Percentiles rank a stretch among this genome's conserved stretches.
Evolutionary conservation across 2,329 filamentous ascomycete genomes (phyloP).

Genomic region (Gaeumannomyces sp.): DNA sequence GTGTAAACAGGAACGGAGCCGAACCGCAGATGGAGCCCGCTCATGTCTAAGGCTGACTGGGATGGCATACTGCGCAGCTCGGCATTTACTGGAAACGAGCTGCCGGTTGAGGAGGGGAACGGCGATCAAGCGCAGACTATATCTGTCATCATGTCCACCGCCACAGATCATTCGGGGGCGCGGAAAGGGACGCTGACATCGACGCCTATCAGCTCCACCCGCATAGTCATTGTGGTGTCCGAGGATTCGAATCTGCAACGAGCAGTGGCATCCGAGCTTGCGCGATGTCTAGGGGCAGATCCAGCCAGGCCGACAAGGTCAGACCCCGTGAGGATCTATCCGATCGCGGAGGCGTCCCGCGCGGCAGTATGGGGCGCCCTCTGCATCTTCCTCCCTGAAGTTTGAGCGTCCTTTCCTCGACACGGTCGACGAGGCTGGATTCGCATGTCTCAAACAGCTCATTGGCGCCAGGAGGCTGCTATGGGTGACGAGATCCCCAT

Average conservation of each 20-base stretch:
- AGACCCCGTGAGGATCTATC: not conserved
- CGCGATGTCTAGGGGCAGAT: not conserved
- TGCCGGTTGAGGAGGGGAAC: not conserved
- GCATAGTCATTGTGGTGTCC: not conserved
- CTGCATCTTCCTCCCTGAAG: constrained; percentile 5
- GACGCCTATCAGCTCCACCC: too few relatives aligned
- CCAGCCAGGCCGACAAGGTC: not conserved
- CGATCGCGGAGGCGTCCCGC: not conserved
- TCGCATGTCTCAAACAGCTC: not conserved
- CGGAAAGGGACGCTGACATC: not conserved
- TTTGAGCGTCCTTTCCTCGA: not conserved
- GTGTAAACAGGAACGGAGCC: not conserved
- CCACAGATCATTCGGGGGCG: too few relatives aligned
- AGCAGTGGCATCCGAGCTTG: not conserved
- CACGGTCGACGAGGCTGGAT: not conserved
- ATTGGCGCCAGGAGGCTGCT: not conserved
- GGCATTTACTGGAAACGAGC: constrained; percentile 14
- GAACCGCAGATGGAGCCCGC: constrained; percentile 6
- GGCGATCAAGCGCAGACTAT: not conserved
- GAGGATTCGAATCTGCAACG: not conserved
- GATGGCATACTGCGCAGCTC: constrained; percentile 8
- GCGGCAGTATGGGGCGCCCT: not conserved
- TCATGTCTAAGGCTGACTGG: constrained; percentile 2
- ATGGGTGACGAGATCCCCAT: not conserved
- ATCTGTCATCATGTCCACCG: not conserved